Evolutionary conservation across 352 stramenopile species (phyloP).

Genomic region (Globisporangium irregulare): DNA sequence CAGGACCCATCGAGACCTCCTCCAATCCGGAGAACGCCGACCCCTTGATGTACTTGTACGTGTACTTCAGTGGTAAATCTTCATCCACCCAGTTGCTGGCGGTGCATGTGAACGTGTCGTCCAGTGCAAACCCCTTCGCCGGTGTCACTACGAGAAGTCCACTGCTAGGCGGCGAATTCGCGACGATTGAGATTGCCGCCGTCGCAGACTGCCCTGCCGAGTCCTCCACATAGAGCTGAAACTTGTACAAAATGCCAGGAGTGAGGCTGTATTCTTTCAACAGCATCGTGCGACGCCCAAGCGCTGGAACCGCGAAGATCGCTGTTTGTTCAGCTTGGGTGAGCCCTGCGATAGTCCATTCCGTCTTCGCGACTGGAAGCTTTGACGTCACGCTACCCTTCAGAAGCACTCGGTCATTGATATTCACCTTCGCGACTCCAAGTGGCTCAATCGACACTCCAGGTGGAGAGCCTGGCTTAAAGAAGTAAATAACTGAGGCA

Average conservation of each 20-base stretch:
- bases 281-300: slow-evolving; percentile 45
- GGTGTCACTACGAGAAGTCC: slow-evolving; percentile 41
- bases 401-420: slow-evolving; percentile 52
- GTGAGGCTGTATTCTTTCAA: slow-evolving; percentile 43
- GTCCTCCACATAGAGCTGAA: slow-evolving; percentile 51
- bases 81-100: slow-evolving; percentile 67
- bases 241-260: slow-evolving; percentile 40
- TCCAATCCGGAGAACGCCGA: slow-evolving; percentile 37
- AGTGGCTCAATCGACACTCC: slow-evolving; percentile 53
- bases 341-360: slow-evolving; percentile 46
- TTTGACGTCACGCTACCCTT: slow-evolving; percentile 47
- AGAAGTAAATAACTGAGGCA: slow-evolving; percentile 38
- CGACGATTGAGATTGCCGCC: slow-evolving; percentile 40
- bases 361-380: slow-evolving; percentile 33
- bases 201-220: slow-evolving; percentile 33
- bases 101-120: slow-evolving; percentile 49
- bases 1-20: slow-evolving; percentile 52
- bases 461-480: slow-evolving; percentile 48
- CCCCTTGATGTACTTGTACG: slow-evolving; percentile 74
- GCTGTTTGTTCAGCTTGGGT: slow-evolving; percentile 20
- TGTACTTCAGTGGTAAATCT: slow-evolving; percentile 59
- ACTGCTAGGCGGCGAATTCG: slow-evolving; percentile 53
- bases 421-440: slow-evolving; percentile 42
- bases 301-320: slow-evolving; percentile 42
- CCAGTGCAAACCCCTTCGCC: slow-evolving; percentile 39